Evolutionary conservation across 2,329 filamentous ascomycete genomes (phyloP).

Genomic region (Pseudogymnoascus sp.): DNA sequence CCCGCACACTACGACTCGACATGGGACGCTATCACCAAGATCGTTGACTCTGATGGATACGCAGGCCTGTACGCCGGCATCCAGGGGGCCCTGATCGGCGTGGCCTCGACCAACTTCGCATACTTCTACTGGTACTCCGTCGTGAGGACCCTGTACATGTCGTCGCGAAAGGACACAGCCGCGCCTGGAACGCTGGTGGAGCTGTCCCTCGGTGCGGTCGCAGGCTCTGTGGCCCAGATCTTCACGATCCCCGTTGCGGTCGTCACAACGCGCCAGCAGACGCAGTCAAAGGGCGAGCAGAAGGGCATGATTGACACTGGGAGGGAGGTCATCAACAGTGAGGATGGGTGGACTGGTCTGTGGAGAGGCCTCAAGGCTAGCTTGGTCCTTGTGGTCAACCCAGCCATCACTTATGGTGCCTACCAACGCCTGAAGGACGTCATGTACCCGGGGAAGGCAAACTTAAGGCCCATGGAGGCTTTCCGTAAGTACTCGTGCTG

Average conservation of each 20-base stretch:
- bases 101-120: conserved; percentile 96
- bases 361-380: conserved; percentile 96
- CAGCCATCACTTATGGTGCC: conserved; percentile 93
- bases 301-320: conserved; percentile 85
- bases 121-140: conserved; percentile 99
- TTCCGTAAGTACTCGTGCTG: conserved; percentile 60
- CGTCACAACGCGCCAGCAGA: conserved; percentile 92
- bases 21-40: conserved; percentile 80
- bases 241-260: conserved; percentile 97
- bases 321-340: conserved; percentile 78
- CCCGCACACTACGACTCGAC: conserved; percentile 77
- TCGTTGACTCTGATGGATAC: conserved; percentile 72
- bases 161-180: conserved; percentile 48
- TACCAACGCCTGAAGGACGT: conserved; percentile 80
- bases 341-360: conserved; percentile 80
- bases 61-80: conserved; percentile 84
- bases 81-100: conserved; percentile 75
- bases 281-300: conserved; percentile 73
- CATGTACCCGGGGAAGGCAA: conserved; percentile 70
- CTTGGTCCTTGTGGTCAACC: conserved; percentile 90
- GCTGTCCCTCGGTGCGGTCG: conserved; percentile 74
- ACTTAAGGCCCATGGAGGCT: conserved; percentile 75
- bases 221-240: conserved; percentile 84
- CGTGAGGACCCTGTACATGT: conserved; percentile 72
- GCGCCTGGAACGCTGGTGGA: conserved; percentile 74